phyloP scores from a whole-genome alignment of 371 early-diverging fungal species.

The Nosema muscidifuracis region DNA sequence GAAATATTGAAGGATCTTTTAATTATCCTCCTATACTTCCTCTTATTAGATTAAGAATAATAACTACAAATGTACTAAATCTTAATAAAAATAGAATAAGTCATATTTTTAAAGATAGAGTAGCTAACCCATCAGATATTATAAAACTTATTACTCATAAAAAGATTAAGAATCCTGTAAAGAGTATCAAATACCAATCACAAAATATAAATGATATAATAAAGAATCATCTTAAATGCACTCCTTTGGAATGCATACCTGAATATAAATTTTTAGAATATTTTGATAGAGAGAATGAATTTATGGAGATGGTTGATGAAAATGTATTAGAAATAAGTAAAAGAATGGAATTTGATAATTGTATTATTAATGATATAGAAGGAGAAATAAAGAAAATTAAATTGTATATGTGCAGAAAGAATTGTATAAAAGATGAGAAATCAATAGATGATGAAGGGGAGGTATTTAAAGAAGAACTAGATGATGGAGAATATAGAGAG shows the following conservation, averaged over 20 bases:
- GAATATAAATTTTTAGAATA: constrained; percentile 21
- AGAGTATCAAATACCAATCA: neutral
- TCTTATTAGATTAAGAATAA: neutral
- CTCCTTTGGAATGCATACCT: constrained; percentile 18
- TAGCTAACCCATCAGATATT: constrained; percentile 88
- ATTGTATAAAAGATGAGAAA: neutral
- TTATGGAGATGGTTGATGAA: constrained; percentile 12
- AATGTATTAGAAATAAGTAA: constrained; percentile 9
- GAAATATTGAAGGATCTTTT: neutral
- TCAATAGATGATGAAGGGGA: neutral
- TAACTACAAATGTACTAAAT: neutral
- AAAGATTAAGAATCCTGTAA: constrained; percentile 29
- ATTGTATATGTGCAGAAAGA: neutral
- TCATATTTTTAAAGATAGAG: constrained; percentile 68
- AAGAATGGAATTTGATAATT: constrained; percentile 4
- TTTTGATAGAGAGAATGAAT: constrained; percentile 30
- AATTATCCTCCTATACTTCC: neutral
- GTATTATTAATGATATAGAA: constrained; percentile 21
- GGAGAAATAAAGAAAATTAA: constrained; percentile 22
- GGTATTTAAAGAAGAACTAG: neutral
- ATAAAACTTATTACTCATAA: constrained; percentile 68
- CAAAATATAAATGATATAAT: constrained; percentile 27
- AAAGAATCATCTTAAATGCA: neutral
- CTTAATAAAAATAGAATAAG: constrained; percentile 1
- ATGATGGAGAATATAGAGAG: neutral